These are phyloP conservation scores for Hyaloraphidium curvatum DNA, from an alignment of 192 early-diverging fungal genomes.

Conservation along the genomic window DNA sequence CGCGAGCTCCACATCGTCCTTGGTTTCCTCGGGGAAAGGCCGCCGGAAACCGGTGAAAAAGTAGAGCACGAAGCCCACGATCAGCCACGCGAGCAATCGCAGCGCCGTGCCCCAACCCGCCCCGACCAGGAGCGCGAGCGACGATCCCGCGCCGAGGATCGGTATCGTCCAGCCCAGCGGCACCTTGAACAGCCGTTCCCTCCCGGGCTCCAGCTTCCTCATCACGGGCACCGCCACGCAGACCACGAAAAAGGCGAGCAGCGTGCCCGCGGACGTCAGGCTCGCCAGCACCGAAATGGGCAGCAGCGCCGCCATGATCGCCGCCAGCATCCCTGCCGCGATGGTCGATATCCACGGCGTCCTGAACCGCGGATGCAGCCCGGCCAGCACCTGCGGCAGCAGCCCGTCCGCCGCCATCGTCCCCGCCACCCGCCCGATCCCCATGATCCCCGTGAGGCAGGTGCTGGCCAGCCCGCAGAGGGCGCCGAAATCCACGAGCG, in stretches of 20 bases:
- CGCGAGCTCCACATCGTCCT: too few species aligned
- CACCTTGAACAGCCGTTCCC: neutral
- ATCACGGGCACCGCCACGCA: neutral
- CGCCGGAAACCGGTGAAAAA: neutral
- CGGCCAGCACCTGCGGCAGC: neutral
- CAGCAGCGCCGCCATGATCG: neutral
- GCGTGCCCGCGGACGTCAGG: neutral
- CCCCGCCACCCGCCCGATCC: neutral
- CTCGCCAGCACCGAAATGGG: neutral
- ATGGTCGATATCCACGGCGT: neutral
- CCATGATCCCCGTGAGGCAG: neutral
- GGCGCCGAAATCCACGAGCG: neutral
- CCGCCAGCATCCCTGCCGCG: neutral
- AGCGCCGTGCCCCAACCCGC: neutral
- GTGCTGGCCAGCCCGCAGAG: neutral
- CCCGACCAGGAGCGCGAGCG: neutral
- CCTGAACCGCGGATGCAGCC: neutral
- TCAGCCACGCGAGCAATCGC: neutral
- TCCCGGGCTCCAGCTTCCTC: neutral
- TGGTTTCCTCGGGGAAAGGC: too few species aligned
- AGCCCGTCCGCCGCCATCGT: neutral
- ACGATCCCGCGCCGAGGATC: neutral
- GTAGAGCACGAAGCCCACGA: neutral
- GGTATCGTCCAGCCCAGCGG: neutral
- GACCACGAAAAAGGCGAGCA: neutral